A percentile compares a stretch with the other conserved stretches of the same genome.
phyloP scores from a whole-genome alignment of 163 green algal species.

The Prototheca cutis region DNA sequence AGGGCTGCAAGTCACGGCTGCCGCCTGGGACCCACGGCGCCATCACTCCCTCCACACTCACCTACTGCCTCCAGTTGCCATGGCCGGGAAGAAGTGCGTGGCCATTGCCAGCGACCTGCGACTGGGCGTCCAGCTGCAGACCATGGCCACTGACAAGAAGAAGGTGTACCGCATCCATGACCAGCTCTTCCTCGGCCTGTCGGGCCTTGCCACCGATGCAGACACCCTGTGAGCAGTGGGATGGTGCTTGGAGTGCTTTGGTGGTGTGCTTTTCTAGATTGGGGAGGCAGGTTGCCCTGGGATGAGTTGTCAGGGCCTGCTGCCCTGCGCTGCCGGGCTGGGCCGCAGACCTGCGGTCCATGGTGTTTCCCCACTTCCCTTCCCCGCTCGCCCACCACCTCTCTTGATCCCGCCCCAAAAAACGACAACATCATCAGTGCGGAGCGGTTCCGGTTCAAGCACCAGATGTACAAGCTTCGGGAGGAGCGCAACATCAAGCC shows the following conservation, averaged over 20 bases:
- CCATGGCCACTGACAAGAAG: conserved; percentile 90
- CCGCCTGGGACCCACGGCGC: no score
- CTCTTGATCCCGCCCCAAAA: neutral
- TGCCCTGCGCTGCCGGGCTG: no score
- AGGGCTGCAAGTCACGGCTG: no score
- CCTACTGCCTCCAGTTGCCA: conserved; percentile 56
- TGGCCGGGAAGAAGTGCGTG: conserved; percentile 95
- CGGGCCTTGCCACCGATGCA: conserved; percentile 82
- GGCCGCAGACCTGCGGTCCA: no score
- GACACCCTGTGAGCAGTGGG: conserved; percentile 82
- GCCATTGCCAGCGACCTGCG: conserved; percentile 93
- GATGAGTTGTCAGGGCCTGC: no score
- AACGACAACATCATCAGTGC: conserved; percentile 19
- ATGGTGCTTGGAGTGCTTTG: no score
- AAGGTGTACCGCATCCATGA: conserved; percentile 95
- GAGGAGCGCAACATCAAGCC: conserved; percentile 95
- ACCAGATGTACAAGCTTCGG: conserved; percentile 96
- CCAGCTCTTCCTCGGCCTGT: conserved; percentile 85
- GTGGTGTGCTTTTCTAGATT: no score
- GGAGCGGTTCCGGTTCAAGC: conserved; percentile 78
- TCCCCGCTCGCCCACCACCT: no score
- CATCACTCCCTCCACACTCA: neutral
- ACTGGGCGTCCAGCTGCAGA: conserved; percentile 96
- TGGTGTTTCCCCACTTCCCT: no score
- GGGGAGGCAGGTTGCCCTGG: no score